Percentiles rank a stretch among this genome's conserved stretches.
Conservation (phyloP, 2,329 filamentous ascomycete genomes). For the Seiridium cupressi region DNA sequence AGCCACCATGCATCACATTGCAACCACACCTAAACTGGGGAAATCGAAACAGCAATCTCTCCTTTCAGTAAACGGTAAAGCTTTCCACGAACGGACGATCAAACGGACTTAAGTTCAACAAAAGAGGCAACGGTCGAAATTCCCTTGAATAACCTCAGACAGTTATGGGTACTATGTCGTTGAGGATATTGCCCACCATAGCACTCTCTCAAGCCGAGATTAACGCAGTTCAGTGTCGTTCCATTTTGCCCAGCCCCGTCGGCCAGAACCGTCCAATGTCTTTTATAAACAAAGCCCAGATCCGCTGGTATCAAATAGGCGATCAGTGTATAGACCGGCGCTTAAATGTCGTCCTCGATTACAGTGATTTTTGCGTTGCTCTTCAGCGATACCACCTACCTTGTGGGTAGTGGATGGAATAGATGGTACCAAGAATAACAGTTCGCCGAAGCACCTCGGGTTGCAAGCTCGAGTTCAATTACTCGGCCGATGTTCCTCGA, state of each 20-base stretch:
- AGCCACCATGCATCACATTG: no score
- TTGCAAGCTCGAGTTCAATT: conserved; percentile 47
- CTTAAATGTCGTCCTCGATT: conserved; percentile 56
- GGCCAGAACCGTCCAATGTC: conserved; percentile 59
- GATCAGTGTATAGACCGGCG: conserved; percentile 34
- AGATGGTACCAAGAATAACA: conserved; percentile 44
- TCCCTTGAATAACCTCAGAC: conserved; percentile 51
- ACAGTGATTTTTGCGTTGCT: conserved; percentile 60
- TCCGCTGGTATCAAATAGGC: conserved; percentile 17
- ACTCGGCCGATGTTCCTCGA: conserved; percentile 44
- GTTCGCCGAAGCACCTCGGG: conserved; percentile 38
- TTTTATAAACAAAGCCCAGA: conserved; percentile 39
- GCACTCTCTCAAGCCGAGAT: conserved; percentile 59
- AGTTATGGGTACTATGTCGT: conserved; percentile 47
- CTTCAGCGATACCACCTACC: conserved; percentile 50
- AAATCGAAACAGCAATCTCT: no score
- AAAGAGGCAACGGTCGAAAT: conserved; percentile 23
- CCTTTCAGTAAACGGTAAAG: no score
- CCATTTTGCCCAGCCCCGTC: conserved; percentile 54
- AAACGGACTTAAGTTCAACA: no score
- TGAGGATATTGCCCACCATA: conserved; percentile 52
- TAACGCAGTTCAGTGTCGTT: conserved; percentile 60
- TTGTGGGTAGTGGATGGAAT: background rate
- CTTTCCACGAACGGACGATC: no score
- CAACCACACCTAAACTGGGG: no score